These are phyloP conservation scores for Parathielavia hyrcaniae DNA, from an alignment of 495 filamentous ascomycete genomes.

Conservation along the genomic window DNA sequence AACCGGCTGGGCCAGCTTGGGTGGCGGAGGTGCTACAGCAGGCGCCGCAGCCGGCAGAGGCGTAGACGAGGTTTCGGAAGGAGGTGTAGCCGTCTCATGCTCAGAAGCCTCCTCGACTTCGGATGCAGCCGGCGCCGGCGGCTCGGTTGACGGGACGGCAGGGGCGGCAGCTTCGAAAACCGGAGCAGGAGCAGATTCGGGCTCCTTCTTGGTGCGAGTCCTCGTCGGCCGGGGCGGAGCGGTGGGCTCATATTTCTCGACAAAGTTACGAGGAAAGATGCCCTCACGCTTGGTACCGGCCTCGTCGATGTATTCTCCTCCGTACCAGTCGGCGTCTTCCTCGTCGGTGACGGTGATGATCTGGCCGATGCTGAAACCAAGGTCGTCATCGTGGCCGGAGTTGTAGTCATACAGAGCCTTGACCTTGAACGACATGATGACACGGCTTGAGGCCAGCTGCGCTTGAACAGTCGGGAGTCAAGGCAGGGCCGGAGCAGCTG, in stretches of 20 bases:
- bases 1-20: constrained; percentile 35
- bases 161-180: constrained; percentile 63
- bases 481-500: constrained; percentile 6
- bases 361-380: constrained; percentile 77
- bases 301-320: constrained; percentile 77
- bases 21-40: constrained; percentile 33
- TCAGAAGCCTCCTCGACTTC: constrained; percentile 31
- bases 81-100: constrained; percentile 18
- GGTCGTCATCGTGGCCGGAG: constrained; percentile 89
- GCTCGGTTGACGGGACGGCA: constrained; percentile 57
- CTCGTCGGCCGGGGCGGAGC: constrained; percentile 80
- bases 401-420: constrained; percentile 90
- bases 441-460: constrained; percentile 17
- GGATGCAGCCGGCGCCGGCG: constrained; percentile 28
- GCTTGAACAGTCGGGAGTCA: neutral
- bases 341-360: constrained; percentile 87
- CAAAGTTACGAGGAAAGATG: constrained; percentile 95
- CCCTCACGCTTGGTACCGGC: constrained; percentile 69
- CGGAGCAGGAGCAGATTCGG: constrained; percentile 34
- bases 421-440: constrained; percentile 82
- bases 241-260: constrained; percentile 87
- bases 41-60: constrained; percentile 26
- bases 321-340: constrained; percentile 94
- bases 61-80: constrained; percentile 25
- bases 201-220: constrained; percentile 67